Base-by-base conservation (phyloP, 2,329 filamentous ascomycete genomes). In the Akanthomyces uredinophilus region DNA sequence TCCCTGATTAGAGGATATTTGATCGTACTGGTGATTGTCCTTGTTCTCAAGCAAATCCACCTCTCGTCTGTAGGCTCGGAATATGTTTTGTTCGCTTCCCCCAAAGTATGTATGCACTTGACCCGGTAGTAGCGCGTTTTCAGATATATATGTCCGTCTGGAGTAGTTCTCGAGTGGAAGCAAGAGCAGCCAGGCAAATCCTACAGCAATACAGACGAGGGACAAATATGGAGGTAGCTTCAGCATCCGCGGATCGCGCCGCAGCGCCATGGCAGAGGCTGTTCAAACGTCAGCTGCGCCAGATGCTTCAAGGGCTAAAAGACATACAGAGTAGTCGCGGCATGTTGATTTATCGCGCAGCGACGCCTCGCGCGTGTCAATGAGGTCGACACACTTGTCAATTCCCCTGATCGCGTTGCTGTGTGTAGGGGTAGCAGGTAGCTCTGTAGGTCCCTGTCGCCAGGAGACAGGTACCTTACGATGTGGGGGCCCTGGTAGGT, bases 31-130 rank as follows among this genome's bases (percentile, higher is more conserved):
- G 64, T 77, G 70, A 66, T 87, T 87, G 65, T 74, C 76, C 69
- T 76, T 78, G 66, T 78, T 77, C 60, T 78, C 81, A 64, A 93
- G 71, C 10, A 77, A 81, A 67, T 90, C 86, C 56, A 96, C 81
- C 77, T 98, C 95, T 71, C 91, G 87, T 70, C 89, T 87, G 74
- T 96, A 98, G 8, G 92, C 95, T 52, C 92, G 85, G 71, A 98
- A 93, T 66, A 98, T 86, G 74, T 97, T 90, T 78, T 98, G 93
- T 73, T 99, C 95, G 74, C 92, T 96, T 20, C 95, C 95, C 7
- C 91, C 88, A 72, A 99, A 99, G 76, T 99, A 99, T 1, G 95
- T 96, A 77, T 98, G 94, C 10, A 98, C 95, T 75, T 99, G 95
- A 2, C 93, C 95, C 0, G 95, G 95, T 16, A 99, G 81, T 39